A percentile compares a stretch with the other conserved stretches of the same genome.
Evolutionary conservation across 176 grass and related monocot species (phyloP).

Genomic region (Olyra latifolia): DNA sequence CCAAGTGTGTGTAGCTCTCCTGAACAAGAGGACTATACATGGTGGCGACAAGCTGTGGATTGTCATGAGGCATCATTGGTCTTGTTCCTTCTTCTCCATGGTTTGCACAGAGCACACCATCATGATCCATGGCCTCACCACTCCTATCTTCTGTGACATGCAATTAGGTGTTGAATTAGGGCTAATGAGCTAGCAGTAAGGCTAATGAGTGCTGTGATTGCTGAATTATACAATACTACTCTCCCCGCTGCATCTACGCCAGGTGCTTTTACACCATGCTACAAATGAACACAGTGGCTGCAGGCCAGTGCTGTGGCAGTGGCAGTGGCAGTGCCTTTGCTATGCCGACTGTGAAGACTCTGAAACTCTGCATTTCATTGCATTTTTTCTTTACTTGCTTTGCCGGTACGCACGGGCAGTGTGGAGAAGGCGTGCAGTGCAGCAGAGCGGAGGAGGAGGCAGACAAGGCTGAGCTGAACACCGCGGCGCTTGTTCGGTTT

Average conservation of each 20-base stretch:
- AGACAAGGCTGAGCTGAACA: neutral
- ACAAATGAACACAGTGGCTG: neutral
- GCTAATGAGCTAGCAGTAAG: neutral
- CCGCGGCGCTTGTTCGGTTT: neutral
- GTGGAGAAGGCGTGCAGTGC: neutral
- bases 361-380: neutral
- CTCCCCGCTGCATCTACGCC: neutral
- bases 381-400: neutral
- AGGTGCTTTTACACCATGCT: neutral
- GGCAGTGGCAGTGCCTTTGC: too few species aligned
- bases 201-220: neutral
- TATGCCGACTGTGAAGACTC: neutral
- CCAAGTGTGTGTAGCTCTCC: neutral
- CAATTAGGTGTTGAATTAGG: neutral
- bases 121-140: neutral
- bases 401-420: neutral
- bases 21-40: conserved; percentile 6
- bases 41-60: neutral
- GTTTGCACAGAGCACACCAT: neutral
- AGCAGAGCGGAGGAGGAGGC: neutral
- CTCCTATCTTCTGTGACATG: neutral
- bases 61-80: conserved; percentile 8
- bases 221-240: neutral
- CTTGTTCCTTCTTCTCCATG: conserved; percentile 11
- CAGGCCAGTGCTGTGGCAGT: neutral